A percentile compares a stretch with the other conserved stretches of the same genome.
These are phyloP conservation scores for Metschnikowia orientalis DNA, from an alignment of 805 yeast genomes.

Conservation along the genomic window DNA sequence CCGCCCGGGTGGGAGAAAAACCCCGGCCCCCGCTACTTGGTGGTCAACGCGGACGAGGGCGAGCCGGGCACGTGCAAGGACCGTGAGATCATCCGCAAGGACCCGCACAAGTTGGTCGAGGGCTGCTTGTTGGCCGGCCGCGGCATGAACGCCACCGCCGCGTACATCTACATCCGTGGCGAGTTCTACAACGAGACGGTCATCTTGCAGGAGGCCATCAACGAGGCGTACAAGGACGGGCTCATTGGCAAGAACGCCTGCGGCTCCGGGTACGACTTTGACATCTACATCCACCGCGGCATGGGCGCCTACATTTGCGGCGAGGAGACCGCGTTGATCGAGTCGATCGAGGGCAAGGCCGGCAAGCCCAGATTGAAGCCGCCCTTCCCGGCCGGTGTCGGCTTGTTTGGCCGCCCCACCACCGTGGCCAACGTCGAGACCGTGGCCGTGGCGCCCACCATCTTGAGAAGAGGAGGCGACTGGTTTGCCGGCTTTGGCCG, in stretches of 20 bases:
- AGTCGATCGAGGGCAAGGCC: constrained; percentile 86
- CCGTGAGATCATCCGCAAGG: constrained; percentile 85
- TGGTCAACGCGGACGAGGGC: constrained; percentile 91
- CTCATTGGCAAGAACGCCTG: constrained; percentile 80
- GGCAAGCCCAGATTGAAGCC: constrained; percentile 94
- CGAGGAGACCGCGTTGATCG: constrained; percentile 87
- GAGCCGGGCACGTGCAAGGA: constrained; percentile 95
- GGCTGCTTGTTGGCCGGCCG: constrained; percentile 89
- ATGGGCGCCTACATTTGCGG: constrained; percentile 94
- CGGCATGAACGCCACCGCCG: constrained; percentile 91
- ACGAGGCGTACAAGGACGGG: constrained; percentile 82
- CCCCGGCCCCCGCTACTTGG: constrained; percentile 82
- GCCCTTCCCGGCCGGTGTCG: constrained; percentile 93
- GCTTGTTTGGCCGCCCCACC: constrained; percentile 85
- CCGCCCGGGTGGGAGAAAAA: constrained; percentile 95
- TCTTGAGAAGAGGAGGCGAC: constrained; percentile 81
- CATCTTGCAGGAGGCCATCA: constrained; percentile 71
- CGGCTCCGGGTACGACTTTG: constrained; percentile 82
- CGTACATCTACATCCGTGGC: constrained; percentile 86
- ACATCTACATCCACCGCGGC: constrained; percentile 82
- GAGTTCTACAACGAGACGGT: constrained; percentile 83
- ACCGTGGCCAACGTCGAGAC: constrained; percentile 91
- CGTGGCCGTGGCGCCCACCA: constrained; percentile 86
- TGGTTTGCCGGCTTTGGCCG: constrained; percentile 86
- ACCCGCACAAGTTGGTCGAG: constrained; percentile 86